Evolutionary conservation across 306 rosid genomes (phyloP).

Genomic region (Betula pendula): DNA sequence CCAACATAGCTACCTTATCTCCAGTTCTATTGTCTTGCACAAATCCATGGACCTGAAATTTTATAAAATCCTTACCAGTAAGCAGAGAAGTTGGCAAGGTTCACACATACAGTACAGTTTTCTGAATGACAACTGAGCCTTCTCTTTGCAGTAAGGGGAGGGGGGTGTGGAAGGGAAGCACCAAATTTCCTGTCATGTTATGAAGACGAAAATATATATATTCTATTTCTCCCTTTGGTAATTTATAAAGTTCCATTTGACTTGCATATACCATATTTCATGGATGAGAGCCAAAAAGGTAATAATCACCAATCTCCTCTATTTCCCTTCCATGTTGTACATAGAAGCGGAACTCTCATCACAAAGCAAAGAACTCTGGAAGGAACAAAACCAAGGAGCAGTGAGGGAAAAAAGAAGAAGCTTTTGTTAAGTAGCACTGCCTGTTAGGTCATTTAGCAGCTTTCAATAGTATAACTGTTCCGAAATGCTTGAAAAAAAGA

Average conservation of each 20-base stretch:
- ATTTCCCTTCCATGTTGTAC: background rate
- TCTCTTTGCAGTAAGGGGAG: background rate
- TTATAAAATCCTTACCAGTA: slow-evolving; percentile 12
- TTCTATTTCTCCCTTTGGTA: background rate
- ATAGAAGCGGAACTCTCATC: background rate
- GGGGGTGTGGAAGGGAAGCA: background rate
- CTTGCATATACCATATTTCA: background rate
- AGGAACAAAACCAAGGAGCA: background rate
- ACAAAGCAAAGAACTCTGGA: background rate
- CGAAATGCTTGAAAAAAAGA: background rate
- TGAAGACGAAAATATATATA: background rate
- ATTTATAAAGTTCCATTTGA: background rate
- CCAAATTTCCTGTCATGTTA: background rate
- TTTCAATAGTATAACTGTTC: background rate
- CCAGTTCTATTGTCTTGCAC: slow-evolving; percentile 99
- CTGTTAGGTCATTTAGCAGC: background rate
- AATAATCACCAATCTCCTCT: background rate
- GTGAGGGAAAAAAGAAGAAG: background rate
- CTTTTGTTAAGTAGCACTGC: background rate
- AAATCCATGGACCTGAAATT: slow-evolving; percentile 91
- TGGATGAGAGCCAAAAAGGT: background rate
- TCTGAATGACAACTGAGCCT: slow-evolving; percentile 3
- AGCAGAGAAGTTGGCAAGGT: background rate
- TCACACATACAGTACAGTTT: background rate
- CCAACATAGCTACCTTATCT: slow-evolving; percentile 93